phyloP scores from a whole-genome alignment of 805 yeast genomes.

The Metschnikowia lunata region DNA sequence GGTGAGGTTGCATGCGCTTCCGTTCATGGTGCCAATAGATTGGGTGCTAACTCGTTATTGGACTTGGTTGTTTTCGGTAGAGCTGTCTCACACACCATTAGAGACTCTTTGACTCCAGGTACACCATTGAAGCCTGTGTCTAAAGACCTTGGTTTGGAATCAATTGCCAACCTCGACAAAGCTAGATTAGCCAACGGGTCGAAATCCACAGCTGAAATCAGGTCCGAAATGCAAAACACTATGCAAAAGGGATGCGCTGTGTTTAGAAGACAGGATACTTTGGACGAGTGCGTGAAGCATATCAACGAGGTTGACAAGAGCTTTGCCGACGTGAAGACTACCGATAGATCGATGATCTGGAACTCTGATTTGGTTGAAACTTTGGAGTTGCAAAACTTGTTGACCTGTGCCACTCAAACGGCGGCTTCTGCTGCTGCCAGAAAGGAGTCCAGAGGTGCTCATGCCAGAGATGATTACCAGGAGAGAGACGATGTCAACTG shows the following conservation, averaged over 20 bases:
- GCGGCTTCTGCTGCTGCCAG: slow-evolving; percentile 93
- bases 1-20: slow-evolving; percentile 99
- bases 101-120: slow-evolving; percentile 83
- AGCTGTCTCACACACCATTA: slow-evolving; percentile 91
- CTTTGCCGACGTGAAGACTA: slow-evolving; percentile 72
- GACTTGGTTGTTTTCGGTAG: slow-evolving; percentile 98
- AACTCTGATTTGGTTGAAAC: slow-evolving; percentile 96
- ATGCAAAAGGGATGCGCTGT: slow-evolving; percentile 98
- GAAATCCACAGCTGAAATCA: slow-evolving; percentile 78
- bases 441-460: slow-evolving; percentile 98
- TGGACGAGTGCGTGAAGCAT: slow-evolving; percentile 85
- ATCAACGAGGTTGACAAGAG: slow-evolving; percentile 72
- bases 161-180: slow-evolving; percentile 85
- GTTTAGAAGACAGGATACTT: slow-evolving; percentile 87
- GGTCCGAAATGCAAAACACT: slow-evolving; percentile 88
- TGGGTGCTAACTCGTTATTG: slow-evolving; percentile 95
- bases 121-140: slow-evolving; percentile 79
- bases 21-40: slow-evolving; percentile 98
- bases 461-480: slow-evolving; percentile 97
- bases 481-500: slow-evolving; percentile 93
- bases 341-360: slow-evolving; percentile 98
- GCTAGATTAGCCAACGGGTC: slow-evolving; percentile 83
- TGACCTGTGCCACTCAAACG: slow-evolving; percentile 96
- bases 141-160: slow-evolving; percentile 82
- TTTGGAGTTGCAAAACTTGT: slow-evolving; percentile 89